phyloP scores from a whole-genome alignment of 441 rosid genomes.

The Mallotus repandus region DNA sequence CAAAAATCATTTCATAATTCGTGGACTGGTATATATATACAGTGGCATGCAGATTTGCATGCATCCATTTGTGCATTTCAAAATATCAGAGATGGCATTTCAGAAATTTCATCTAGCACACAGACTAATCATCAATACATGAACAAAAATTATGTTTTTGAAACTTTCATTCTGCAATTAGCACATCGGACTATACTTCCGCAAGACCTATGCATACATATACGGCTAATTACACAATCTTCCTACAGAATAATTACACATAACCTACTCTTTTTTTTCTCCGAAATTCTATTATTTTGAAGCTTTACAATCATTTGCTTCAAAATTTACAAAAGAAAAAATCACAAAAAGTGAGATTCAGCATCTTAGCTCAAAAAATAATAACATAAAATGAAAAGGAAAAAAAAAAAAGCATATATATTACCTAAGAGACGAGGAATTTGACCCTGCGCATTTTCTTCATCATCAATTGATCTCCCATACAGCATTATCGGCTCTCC shows the following conservation, averaged over 20 bases:
- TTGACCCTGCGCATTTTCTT: constrained; percentile 52
- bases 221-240: neutral
- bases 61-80: neutral
- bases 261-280: neutral
- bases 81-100: neutral
- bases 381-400: neutral
- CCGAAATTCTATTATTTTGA: neutral
- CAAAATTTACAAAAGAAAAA: neutral
- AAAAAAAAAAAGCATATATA: neutral
- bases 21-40: neutral
- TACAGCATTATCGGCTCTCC: constrained; percentile 79
- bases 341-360: neutral
- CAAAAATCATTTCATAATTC: neutral
- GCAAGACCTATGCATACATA: neutral
- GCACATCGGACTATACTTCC: neutral
- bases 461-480: constrained; percentile 73
- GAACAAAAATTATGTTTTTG: neutral
- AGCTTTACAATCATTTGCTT: neutral
- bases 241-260: neutral
- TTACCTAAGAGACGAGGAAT: constrained; percentile 88
- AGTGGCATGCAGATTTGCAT: too few species aligned
- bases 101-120: neutral
- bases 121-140: neutral
- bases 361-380: neutral
- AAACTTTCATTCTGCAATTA: neutral